These are phyloP conservation scores for Cyberlindnera nakhonratchasimensis DNA, from an alignment of 805 yeast genomes.

Conservation along the genomic window DNA sequence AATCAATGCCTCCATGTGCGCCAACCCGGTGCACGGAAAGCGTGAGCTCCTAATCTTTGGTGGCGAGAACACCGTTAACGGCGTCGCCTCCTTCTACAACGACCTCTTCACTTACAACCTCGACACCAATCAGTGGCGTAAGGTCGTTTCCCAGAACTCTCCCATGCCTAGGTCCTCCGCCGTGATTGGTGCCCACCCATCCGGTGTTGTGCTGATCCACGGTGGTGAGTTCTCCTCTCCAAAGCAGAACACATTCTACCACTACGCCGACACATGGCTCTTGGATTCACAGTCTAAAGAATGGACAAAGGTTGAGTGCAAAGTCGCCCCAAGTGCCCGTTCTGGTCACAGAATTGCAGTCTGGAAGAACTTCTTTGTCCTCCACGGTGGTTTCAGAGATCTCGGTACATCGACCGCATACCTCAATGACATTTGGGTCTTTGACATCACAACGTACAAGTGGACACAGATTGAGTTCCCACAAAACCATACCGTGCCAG, in stretches of 20 bases:
- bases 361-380: slow-evolving; percentile 86
- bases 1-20: slow-evolving; percentile 69
- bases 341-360: slow-evolving; percentile 89
- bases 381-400: slow-evolving; percentile 93
- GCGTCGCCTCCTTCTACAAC: slow-evolving; percentile 67
- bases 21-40: slow-evolving; percentile 72
- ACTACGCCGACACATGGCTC: slow-evolving; percentile 95
- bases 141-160: slow-evolving; percentile 72
- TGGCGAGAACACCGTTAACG: slow-evolving; percentile 65
- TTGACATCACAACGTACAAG: slow-evolving; percentile 83
- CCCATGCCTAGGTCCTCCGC: slow-evolving; percentile 95
- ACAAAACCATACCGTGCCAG: slow-evolving; percentile 75
- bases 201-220: slow-evolving; percentile 79
- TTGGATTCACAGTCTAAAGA: slow-evolving; percentile 80
- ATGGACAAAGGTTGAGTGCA: slow-evolving; percentile 83
- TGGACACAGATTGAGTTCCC: slow-evolving; percentile 92
- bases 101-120: slow-evolving; percentile 72
- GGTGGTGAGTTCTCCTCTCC: slow-evolving; percentile 98
- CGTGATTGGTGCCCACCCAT: slow-evolving; percentile 89
- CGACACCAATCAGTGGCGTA: slow-evolving; percentile 80
- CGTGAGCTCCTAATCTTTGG: slow-evolving; percentile 83
- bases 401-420: slow-evolving; percentile 81
- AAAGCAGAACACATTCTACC: slow-evolving; percentile 92
- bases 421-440: slow-evolving; percentile 84
- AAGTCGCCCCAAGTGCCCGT: slow-evolving; percentile 76